phyloP scores from a whole-genome alignment of 192 early-diverging fungal genomes.

The Coemansia sp. region DNA sequence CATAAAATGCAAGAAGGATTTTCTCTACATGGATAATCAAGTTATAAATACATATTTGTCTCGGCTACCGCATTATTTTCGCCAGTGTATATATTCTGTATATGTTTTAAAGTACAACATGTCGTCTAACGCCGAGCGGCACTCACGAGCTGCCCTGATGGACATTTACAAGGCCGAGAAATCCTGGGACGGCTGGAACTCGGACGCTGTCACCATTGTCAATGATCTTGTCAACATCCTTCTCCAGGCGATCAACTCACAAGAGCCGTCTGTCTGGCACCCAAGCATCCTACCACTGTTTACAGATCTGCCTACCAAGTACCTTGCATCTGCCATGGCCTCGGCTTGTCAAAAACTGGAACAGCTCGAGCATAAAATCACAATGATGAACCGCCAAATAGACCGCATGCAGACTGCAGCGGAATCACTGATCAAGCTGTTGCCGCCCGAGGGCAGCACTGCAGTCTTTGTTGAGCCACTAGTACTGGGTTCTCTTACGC shows the following conservation, averaged over 20 bases:
- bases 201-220: conserved; percentile 16
- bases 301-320: conserved; percentile 25
- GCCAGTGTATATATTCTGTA: too few relatives aligned
- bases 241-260: conserved; percentile 39
- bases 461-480: conserved; percentile 8
- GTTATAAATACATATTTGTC: too few relatives aligned
- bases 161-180: conserved; percentile 30
- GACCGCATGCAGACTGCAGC: conserved; percentile 17
- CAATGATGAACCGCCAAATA: conserved; percentile 23
- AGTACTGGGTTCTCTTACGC: conserved; percentile 7
- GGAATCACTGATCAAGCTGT: conserved; percentile 11
- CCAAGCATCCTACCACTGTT: conserved; percentile 31
- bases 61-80: too few relatives aligned
- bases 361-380: conserved; percentile 15
- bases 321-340: conserved; percentile 7
- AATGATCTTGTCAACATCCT: conserved; percentile 28
- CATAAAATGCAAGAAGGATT: too few relatives aligned
- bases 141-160: conserved; percentile 17
- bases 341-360: conserved; percentile 8
- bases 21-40: too few relatives aligned
- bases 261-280: conserved; percentile 43
- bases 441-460: conserved; percentile 1
- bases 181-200: conserved; percentile 40
- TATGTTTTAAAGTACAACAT: too few relatives aligned
- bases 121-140: conserved; percentile 10